These are phyloP conservation scores for Boletales sp. DNA, from an alignment of 768 basidiomycete species.

Conservation along the genomic window DNA sequence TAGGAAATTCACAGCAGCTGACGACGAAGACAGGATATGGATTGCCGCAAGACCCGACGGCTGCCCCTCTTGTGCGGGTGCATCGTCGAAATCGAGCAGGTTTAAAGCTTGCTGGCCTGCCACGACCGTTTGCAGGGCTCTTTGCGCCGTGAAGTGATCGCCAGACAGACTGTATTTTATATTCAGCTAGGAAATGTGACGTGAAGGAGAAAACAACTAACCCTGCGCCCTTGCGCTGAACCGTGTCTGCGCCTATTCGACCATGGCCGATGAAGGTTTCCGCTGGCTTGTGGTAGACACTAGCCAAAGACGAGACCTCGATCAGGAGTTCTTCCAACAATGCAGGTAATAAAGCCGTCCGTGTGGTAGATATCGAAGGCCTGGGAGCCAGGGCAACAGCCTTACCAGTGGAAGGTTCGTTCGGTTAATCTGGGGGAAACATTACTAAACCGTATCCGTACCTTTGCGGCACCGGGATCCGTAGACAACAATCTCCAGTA, in stretches of 20 bases:
- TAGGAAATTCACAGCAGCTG: conserved; percentile 71
- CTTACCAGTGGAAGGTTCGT: conserved; percentile 31
- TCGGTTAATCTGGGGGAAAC: not conserved
- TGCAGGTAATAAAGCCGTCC: conserved; percentile 84
- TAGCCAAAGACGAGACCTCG: conserved; percentile 86
- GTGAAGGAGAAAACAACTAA: conserved; percentile 31
- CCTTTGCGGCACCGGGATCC: conserved; percentile 95
- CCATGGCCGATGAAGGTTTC: conserved; percentile 95
- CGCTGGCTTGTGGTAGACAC: conserved; percentile 96
- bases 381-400: conserved; percentile 86
- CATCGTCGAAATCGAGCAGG: conserved; percentile 89
- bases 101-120: conserved; percentile 94
- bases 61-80: conserved; percentile 49
- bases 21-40: conserved; percentile 63
- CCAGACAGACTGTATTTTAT: conserved; percentile 47
- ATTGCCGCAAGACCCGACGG: conserved; percentile 80
- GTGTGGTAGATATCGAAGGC: conserved; percentile 90
- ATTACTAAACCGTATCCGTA: conserved; percentile 40
- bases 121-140: conserved; percentile 87
- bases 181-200: conserved; percentile 2
- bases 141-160: conserved; percentile 70
- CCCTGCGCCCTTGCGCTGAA: conserved; percentile 64
- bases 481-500: conserved; percentile 96
- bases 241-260: conserved; percentile 76
- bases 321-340: conserved; percentile 88